Evolutionary conservation across 768 basidiomycete species (phyloP), one percentile per base, ranked within the genome.

Genomic region (Leccinum obscurum): DNA sequence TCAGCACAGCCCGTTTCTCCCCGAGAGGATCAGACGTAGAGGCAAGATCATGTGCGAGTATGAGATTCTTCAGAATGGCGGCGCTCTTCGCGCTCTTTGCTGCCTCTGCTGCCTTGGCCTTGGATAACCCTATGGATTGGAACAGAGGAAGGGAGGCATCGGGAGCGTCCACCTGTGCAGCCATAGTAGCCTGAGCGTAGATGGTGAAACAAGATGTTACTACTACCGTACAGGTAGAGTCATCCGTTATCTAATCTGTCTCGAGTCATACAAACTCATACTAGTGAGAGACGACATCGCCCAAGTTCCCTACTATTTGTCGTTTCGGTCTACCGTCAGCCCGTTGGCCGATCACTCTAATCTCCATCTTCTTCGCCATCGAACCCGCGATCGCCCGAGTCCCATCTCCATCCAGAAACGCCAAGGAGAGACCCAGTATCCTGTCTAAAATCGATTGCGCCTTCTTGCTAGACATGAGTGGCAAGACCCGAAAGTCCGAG

Each of bases 11-110:
- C 60, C 85, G 85, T 77, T 92, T 93, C 73, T 94, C 94, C 51
- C 89, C 88, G 6, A 92, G 77, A n/a, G 73, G 76, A 20, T 67
- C 67, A 2, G 68, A 64, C 22, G 54, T 49, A 17, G 73, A 74
- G 39, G 77, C 70, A 17, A 86, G 77, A 8, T 77, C 71, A 68
- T 87, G 78, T 53, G 75, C 77, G 53, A 85, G 82, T 61, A 94
- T 86, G 54, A 95, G 81, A 24, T 83, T 83, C 66, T 84, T 85
- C 58, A 95, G 80, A 20, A 87, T 77, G 4, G 81, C 72, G 6
- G 92, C 89, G 68, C 84, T 85, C 78, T 93, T 96, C 4, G 88
- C 78, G 60, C 83, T 89, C 71, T 93, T 92, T 37, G 87, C 85
- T 5, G 91, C 89, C 67, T 97, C 93, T 10, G 82, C 81, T 1